These are phyloP conservation scores for Colletotrichum sp. DNA, from an alignment of 2,329 filamentous ascomycete genomes.

Conservation along the genomic window DNA sequence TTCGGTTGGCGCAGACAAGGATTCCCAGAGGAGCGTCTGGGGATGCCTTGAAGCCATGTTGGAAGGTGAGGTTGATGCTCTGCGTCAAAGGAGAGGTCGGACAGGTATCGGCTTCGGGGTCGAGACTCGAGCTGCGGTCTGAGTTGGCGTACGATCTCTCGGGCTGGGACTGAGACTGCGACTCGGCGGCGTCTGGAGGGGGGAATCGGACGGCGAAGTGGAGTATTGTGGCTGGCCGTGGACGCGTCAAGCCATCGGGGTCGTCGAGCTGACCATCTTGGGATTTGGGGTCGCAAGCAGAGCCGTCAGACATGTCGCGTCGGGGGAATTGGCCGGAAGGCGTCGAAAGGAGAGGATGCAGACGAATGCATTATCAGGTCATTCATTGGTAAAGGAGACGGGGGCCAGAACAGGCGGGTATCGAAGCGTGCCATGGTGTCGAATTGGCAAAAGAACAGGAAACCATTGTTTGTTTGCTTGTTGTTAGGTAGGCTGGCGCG, in stretches of 20 bases:
- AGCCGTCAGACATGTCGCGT: neutral
- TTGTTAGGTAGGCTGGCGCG: neutral
- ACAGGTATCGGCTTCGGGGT: neutral
- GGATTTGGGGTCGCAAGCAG: neutral
- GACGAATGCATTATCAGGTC: neutral
- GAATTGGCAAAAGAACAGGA: neutral
- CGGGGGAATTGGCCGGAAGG: neutral
- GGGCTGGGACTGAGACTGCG: neutral
- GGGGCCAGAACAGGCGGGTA: neutral
- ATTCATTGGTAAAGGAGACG: neutral
- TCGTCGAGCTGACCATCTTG: neutral
- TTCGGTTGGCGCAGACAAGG: neutral
- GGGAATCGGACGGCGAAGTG: neutral
- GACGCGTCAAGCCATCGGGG: neutral
- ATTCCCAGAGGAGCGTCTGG: neutral
- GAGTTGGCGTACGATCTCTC: neutral
- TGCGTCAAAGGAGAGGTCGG: neutral
- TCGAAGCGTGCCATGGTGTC: neutral
- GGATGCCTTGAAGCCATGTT: neutral
- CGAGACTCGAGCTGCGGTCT: neutral
- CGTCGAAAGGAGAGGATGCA: neutral
- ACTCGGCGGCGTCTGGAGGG: neutral
- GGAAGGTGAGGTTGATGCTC: neutral
- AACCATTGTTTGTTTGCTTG: neutral
- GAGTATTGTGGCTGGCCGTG: neutral